Evolutionary conservation across 208 protist species (phyloP).

Genomic region (Angomonas deanei): DNA sequence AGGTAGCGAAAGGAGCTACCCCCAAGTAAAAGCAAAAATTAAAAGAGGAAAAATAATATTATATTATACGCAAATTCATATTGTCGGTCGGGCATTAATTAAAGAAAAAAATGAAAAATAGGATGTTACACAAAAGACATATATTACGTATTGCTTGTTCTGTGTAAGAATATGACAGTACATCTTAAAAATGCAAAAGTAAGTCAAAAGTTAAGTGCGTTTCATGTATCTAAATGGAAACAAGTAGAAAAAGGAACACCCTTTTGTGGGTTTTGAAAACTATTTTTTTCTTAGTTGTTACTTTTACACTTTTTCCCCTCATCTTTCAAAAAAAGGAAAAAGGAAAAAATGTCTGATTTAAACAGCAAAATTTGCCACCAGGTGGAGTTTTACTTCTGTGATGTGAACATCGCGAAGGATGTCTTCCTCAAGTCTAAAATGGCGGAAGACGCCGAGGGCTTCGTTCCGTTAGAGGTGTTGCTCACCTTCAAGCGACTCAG

Average conservation of each 20-base stretch:
- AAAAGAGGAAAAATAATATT: not conserved
- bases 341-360: not conserved
- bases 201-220: too few species aligned
- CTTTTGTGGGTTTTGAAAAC: too few species aligned
- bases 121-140: too few species aligned
- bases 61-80: not conserved
- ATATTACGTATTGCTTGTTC: too few species aligned
- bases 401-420: constrained; percentile 89
- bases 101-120: too few species aligned
- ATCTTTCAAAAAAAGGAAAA: not conserved
- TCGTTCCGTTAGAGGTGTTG: constrained; percentile 64
- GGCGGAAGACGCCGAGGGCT: constrained; percentile 79
- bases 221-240: too few species aligned
- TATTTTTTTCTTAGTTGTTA: constrained; percentile 3
- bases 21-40: constrained; percentile 7
- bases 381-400: constrained; percentile 92
- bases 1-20: constrained; percentile 26
- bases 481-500: constrained; percentile 87
- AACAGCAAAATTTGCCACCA: constrained; percentile 58
- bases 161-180: too few species aligned
- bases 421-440: constrained; percentile 87
- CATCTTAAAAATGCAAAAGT: too few species aligned
- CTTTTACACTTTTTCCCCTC: constrained; percentile 5
- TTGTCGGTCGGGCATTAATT: not conserved
- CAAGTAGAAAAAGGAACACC: too few species aligned